Base-by-base conservation (phyloP, 2,329 filamentous ascomycete species). In the Fusarium phyllophilum region DNA sequence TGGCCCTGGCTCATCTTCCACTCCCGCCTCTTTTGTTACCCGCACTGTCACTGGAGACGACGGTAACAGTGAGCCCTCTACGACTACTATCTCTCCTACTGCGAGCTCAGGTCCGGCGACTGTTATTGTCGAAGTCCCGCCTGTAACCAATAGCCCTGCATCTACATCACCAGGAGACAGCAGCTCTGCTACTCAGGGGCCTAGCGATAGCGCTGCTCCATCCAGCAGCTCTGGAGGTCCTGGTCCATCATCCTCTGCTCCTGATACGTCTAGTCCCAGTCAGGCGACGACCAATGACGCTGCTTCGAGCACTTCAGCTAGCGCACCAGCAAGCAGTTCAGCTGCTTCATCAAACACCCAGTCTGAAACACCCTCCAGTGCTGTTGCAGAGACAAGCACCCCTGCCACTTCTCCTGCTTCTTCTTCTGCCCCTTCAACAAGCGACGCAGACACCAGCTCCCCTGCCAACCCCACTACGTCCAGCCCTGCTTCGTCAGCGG, bases 221-320 rank as follows among this genome's bases (percentile, higher is more conserved):
- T 18, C 51, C 5, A 54, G 34, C 3, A 29, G 18, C 20, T 5
- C 12, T 38, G 33, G 18, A 0, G 33, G 4, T 6, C 2, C 8
- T 14, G 34, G 10, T 3, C 0, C 51, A 39, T 22, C 24, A 2
- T 56, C 52, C 3, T 22, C 36, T 42, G 15, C 1, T 3, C 2
- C 52, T 1, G 6, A 18, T 3, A 1, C 20, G 0, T 42, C 36
- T 31, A n/a, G 20, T 1, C 22, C 36, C 4, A 42, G 24, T 1
- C 26, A 14, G 8, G 15, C 22, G 2, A 29, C 20, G 0, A 41
- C 52, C 2, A 2, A 11, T 24, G 36, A 29, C 3, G 3, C 38
- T 39, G 2, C 26, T 31, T 14, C 36, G 5, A 42, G 11, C 26
- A 41, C 51, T 3, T 39, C 51, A 3, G 24, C 20, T 8, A 41